These are phyloP conservation scores for Melaleuca alternifolia DNA, from an alignment of 345 rosid genomes.

Conservation along the genomic window DNA sequence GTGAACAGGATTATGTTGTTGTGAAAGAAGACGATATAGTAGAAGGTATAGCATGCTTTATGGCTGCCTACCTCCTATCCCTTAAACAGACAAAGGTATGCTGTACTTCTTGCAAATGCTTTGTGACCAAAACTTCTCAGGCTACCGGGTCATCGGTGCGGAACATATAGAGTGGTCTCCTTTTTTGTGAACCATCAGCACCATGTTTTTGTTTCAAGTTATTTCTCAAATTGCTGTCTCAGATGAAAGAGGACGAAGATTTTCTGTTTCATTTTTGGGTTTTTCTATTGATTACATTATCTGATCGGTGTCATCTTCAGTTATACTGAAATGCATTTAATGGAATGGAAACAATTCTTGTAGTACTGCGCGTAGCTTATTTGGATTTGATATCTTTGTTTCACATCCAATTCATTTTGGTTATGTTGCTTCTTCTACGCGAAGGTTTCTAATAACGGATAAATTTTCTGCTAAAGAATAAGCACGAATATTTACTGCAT, in stretches of 20 bases:
- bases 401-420: neutral
- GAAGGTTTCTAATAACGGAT: neutral
- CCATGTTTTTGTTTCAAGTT: neutral
- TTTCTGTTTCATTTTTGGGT: neutral
- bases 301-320: neutral
- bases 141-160: neutral
- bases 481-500: neutral
- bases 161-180: neutral
- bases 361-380: neutral
- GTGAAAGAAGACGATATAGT: constrained; percentile 96
- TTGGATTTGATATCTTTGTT: neutral
- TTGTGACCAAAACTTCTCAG: neutral
- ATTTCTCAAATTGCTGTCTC: neutral
- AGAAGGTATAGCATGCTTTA: constrained; percentile 87
- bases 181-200: neutral
- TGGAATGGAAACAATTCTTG: neutral
- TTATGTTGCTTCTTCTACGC: neutral
- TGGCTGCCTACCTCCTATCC: constrained; percentile 84
- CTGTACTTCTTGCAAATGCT: neutral
- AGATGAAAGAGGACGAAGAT: neutral
- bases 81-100: constrained; percentile 83
- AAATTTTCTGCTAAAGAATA: neutral
- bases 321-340: neutral
- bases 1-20: constrained; percentile 68
- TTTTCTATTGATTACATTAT: neutral